Evolutionary conservation across 2,329 filamentous ascomycete genomes (phyloP), one percentile per base, ranked within the genome.

Genomic region (Aspergillus sp.): DNA sequence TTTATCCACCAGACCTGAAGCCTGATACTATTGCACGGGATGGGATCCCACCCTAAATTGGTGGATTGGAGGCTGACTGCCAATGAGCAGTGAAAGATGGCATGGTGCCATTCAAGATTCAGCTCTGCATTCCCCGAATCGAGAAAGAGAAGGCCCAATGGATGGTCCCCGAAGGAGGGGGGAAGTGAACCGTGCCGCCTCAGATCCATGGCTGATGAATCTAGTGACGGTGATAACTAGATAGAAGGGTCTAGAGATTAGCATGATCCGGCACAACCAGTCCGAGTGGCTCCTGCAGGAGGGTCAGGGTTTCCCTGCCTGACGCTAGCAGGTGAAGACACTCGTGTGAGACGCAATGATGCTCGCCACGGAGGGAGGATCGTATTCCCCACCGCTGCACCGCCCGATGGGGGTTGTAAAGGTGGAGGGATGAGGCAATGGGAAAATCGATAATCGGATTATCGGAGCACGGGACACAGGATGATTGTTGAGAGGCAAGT

Each of bases 141-240:
- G 19, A 63, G 63, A 39, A 64, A 57, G 53, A 15, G 48, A 25
- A 58, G 59, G 55, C 41, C 65, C 63, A 68, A 68, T 64, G 49
- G 54, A 59, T 47, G 45, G 13, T 51, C 39, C 45, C 17, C 39
- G 38, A 45, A 25, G 45, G 58, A 58, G 47, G 58, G 53, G 56
- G 52, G 28, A 32, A 15, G 10, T 36, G 32, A 36, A 36, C 32
- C 32, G 55, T 58, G 48, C 60, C 63, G 60, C 49, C 60, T 54
- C 62, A 30, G 57, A 54, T 56, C 58, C 25, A 39, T 58, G 57
- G 57, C 36, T 47, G 53, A 23, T 43, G 60, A 43, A 41, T 58
- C 53, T 38, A 55, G 60, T 50, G 55, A 55, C 32, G 45, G 55
- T 56, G 56, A 59, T 48, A 50, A 58, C 55, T 65, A 55, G 52